Evolutionary conservation across 2,329 filamentous ascomycete species (phyloP), one percentile per base, ranked within the genome.

Genomic region (Neofusicoccum sp.): DNA sequence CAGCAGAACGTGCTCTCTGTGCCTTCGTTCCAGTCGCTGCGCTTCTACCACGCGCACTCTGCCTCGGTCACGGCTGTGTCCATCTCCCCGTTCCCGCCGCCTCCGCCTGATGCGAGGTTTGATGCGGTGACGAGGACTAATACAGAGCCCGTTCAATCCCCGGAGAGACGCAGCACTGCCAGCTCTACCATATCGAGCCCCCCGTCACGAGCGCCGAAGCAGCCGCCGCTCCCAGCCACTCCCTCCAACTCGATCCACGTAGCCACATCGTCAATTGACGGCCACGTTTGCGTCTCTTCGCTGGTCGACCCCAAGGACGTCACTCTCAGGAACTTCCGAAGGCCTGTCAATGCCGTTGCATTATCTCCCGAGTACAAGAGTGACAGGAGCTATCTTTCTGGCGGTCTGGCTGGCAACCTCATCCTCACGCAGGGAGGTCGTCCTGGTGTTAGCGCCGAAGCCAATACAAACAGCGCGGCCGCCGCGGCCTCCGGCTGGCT

Each of bases 361-460:
- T 76, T 99, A n/a, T 98, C 95, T 0, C 95, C 95, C 0, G 92
- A 98, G 57, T 99, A 91, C 78, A 96, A 90, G 72, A 90, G 84
- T 61, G 95, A 99, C 71, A 84, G 88, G 60, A 90, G 88, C 2
- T 99, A 97, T 71, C 78, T 99, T 0, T 98, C 93, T 0, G 95
- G 95, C 43, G 95, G 96, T 0, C 82, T 91, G 49, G 91, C 93
- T 24, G 95, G 93, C 0, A 91, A 90, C 65, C 80, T 99, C 9
- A 89, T 99, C 34, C 78, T 98, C 47, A 98, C 95, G 0, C 83
- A 88, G 0, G 93, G 92, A 6, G 93, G 91, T 0, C 88, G 88
- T 34, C 79, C 86, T 16, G 93, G 93, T 2, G 86, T 88, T 59
- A 96, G 88, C 65, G 81, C 84, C 40, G 96, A 92, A 58, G 93